Base-by-base conservation (phyloP, 2,329 filamentous ascomycete genomes). In the Fusarium sarcochroum region DNA sequence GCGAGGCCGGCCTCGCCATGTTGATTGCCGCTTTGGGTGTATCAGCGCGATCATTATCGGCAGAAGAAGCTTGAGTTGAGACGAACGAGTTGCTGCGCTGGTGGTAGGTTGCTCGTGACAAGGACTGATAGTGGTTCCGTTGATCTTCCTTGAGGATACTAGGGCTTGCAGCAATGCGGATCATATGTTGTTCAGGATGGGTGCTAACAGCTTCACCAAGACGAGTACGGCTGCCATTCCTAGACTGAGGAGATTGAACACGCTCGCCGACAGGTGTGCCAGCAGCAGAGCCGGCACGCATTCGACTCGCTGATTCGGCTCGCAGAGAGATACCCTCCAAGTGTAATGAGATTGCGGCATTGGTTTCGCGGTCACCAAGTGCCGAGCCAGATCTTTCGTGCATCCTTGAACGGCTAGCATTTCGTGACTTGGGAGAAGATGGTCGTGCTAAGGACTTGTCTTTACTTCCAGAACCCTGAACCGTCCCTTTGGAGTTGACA, bases 371-470 rank as follows among this genome's bases (percentile, higher is more conserved):
- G 7, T 52, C 20, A 9, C 27, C 47, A 13, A 71, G 20, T 1
- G 67, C 23, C 0, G 77, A 78, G 17, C 71, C 60, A 3, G 72
- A 70, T 30, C 69, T 66, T n/a, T 73, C 70, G 17, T 55, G 64
- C 5, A 42, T 54, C 23, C 75, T 48, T 3, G 68, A 69, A 6
- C 75, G 71, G 23, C 80, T 82, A 5, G 77, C 74, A 35, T 80
- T 79, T 7, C 79, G 77, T 3, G 80, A 78, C 42, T 80, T 80
- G 0, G 79, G 75, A 0, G 79, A 80, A 0, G 69, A 55, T 1
- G 78, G 77, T 4, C 77, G 73, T 1, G 46, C 45, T 0, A 67
- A 21, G 6, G n/a, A 20, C 5, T 30, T 25, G 10, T 52, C 44
- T 2, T 21, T 45, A 7, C 46, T 45, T 3, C 20, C 5, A 5